Conservation (phyloP, 345 rosid genomes). For the Gossypium arboreum region DNA sequence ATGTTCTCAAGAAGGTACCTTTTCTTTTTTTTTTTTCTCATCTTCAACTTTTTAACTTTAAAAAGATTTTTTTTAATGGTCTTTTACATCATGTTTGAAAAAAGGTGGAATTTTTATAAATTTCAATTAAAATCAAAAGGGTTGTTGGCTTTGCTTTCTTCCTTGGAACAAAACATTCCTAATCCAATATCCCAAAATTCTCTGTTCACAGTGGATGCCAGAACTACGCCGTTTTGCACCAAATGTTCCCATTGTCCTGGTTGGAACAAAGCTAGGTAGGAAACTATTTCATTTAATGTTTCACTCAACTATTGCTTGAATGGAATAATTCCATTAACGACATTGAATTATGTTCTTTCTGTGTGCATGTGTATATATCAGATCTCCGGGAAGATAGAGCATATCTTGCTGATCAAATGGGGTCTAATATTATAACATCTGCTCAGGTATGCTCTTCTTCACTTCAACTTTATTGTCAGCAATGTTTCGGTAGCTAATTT, state of each 20-base stretch:
- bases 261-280: slow-evolving; percentile 92
- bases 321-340: background rate
- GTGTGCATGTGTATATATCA: slow-evolving; percentile 13
- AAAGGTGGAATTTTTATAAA: background rate
- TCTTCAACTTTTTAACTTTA: background rate
- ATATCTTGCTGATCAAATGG: slow-evolving; percentile 63
- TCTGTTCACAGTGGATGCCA: slow-evolving; percentile 84
- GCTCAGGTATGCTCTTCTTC: slow-evolving; percentile 45
- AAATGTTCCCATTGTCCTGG: slow-evolving; percentile 89
- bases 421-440: slow-evolving; percentile 58
- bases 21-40: background rate
- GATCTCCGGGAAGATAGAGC: slow-evolving; percentile 87
- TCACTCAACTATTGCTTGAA: background rate
- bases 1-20: slow-evolving; percentile 87
- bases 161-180: background rate
- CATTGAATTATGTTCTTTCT: background rate
- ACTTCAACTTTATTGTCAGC: background rate
- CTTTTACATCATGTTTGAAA: slow-evolving; percentile 18
- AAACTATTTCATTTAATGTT: background rate
- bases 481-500: background rate
- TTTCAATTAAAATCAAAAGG: too few relatives aligned
- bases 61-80: background rate
- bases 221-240: slow-evolving; percentile 95
- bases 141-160: slow-evolving; percentile 9
- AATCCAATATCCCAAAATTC: slow-evolving; percentile 9